phyloP scores from a whole-genome alignment of 805 yeast genomes.

The Metschnikowia picachoensis region DNA sequence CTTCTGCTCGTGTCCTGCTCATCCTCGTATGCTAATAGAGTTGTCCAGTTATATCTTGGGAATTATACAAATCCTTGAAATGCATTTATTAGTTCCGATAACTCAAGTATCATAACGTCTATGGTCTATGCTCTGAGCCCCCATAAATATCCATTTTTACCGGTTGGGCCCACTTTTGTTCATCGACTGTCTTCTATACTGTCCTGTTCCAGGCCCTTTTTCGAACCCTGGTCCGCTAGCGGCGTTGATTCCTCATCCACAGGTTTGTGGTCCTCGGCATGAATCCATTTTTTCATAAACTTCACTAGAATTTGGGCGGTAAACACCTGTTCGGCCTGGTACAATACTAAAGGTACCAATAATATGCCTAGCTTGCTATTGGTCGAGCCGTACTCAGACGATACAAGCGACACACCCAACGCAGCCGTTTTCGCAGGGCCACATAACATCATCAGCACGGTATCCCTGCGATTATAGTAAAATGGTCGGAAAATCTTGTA shows the following conservation, averaged over 20 bases:
- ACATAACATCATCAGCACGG: constrained; percentile 78
- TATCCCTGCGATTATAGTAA: constrained; percentile 65
- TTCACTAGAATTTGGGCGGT: constrained; percentile 71
- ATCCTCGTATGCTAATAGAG: too few species aligned
- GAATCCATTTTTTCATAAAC: constrained; percentile 68
- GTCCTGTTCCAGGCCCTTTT: constrained; percentile 2
- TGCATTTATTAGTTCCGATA: too few species aligned
- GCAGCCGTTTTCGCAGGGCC: constrained; percentile 96
- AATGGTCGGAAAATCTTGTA: constrained; percentile 56
- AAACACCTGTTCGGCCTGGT: constrained; percentile 83
- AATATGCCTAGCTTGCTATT: constrained; percentile 63
- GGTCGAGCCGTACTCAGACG: constrained; percentile 70
- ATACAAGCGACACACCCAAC: constrained; percentile 77
- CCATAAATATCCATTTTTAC: background rate
- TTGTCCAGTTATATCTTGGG: too few species aligned
- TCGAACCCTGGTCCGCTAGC: background rate
- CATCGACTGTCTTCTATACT: constrained; percentile 3
- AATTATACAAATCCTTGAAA: too few species aligned
- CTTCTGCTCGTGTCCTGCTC: too few species aligned
- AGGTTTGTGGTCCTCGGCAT: constrained; percentile 26
- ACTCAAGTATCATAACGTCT: too few species aligned
- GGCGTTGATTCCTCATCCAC: constrained; percentile 17
- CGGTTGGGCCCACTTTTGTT: too few species aligned
- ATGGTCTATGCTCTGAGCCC: background rate
- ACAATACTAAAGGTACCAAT: constrained; percentile 77